Evolutionary conservation across 169 alveolate genomes (phyloP).

Genomic region (Eimeria brunetti): DNA sequence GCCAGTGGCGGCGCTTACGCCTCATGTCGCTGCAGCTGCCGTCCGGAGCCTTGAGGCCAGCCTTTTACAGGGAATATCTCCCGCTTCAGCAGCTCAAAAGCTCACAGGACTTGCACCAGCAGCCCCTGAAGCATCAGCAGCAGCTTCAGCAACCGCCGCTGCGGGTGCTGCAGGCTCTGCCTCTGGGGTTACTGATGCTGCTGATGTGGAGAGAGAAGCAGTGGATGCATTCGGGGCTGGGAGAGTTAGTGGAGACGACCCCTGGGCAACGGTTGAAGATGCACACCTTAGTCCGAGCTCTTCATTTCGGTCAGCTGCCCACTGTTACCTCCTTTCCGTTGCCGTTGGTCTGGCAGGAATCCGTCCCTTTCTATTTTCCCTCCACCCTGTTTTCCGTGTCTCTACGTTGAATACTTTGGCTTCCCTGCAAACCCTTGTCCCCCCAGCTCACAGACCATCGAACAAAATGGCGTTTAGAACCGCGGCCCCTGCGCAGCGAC

Average conservation of each 20-base stretch:
- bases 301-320: slow-evolving; percentile 16
- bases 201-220: neutral
- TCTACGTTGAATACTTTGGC: slow-evolving; percentile 1
- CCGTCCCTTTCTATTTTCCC: neutral
- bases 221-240: neutral
- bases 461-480: neutral
- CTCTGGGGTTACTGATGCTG: slow-evolving; percentile 15
- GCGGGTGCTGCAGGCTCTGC: slow-evolving; percentile 5
- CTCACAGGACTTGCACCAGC: neutral
- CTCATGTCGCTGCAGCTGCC: slow-evolving; percentile 18
- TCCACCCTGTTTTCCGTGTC: slow-evolving; percentile 35
- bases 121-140: neutral
- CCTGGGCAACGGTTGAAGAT: neutral
- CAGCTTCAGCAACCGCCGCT: neutral
- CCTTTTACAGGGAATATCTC: slow-evolving; percentile 3
- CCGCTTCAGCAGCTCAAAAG: neutral
- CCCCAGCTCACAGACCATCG: slow-evolving; percentile 20
- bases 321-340: slow-evolving; percentile 21
- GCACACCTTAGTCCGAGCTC: slow-evolving; percentile 11
- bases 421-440: slow-evolving; percentile 30
- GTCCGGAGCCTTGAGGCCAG: slow-evolving; percentile 3
- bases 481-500: neutral
- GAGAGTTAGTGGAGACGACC: neutral
- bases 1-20: slow-evolving; percentile 39
- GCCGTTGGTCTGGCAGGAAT: slow-evolving; percentile 45